These are phyloP conservation scores for Debaryomyces subglobosus DNA, from an alignment of 1,139 yeast species.

Conservation along the genomic window DNA sequence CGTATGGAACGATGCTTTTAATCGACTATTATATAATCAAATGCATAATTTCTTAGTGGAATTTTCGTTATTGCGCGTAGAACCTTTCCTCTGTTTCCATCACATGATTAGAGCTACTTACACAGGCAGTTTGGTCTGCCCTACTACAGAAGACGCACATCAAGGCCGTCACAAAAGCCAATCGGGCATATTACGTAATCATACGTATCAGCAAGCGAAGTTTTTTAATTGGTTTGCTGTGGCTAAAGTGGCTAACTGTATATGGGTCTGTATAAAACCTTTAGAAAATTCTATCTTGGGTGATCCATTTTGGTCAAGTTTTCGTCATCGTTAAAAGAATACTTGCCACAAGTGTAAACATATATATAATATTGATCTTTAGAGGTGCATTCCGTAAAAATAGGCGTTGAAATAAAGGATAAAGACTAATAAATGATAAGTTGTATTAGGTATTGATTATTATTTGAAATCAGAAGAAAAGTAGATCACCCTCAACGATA, in stretches of 20 bases:
- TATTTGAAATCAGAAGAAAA: not conserved
- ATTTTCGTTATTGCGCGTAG: not conserved
- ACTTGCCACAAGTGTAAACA: not conserved
- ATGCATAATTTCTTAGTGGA: not conserved
- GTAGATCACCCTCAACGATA: not conserved
- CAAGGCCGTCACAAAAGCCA: not conserved
- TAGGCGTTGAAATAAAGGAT: not conserved
- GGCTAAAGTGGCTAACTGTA: conserved; percentile 1
- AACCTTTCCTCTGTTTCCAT: not conserved
- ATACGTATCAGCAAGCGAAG: conserved; percentile 3
- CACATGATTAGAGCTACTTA: not conserved
- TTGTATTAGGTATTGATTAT: not conserved
- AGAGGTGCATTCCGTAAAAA: not conserved
- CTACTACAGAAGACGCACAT: not conserved
- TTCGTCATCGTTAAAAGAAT: not conserved
- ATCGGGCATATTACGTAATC: not conserved
- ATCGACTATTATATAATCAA: not conserved
- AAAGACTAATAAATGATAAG: not conserved
- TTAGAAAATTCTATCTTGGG: not conserved
- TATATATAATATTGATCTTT: not conserved
- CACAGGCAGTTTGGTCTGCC: not conserved
- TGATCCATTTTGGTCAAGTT: not conserved
- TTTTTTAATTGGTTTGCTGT: conserved; percentile 4
- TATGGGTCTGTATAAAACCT: not conserved
- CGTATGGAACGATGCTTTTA: not conserved